Conservation (phyloP, 176 grass and related monocot genomes). For the Oryza officinalis region DNA sequence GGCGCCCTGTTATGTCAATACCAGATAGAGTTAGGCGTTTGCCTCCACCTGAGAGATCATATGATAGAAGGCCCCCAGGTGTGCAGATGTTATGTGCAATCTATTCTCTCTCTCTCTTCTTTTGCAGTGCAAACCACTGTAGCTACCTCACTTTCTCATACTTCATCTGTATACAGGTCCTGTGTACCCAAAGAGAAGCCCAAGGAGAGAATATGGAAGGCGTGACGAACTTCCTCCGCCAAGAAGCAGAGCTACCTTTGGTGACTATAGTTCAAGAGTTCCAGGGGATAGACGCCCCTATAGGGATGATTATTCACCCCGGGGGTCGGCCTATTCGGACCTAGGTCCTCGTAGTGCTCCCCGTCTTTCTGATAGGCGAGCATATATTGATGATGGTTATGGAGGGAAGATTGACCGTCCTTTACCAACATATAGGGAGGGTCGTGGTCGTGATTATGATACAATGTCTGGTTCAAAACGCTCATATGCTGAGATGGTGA, state of each 20-base stretch:
- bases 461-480: conserved; percentile 79
- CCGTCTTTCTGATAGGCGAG: conserved; percentile 58
- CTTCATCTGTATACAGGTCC: conserved; percentile 41
- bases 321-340: conserved; percentile 62
- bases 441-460: conserved; percentile 61
- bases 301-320: conserved; percentile 71
- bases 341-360: conserved; percentile 55
- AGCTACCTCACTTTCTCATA: not conserved
- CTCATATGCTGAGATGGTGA: conserved; percentile 69
- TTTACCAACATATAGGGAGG: conserved; percentile 61
- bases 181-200: conserved; percentile 71
- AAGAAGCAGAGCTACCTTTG: conserved; percentile 48
- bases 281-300: conserved; percentile 60
- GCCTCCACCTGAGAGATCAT: conserved; percentile 64
- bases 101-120: not conserved
- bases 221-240: conserved; percentile 67
- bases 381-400: conserved; percentile 73
- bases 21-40: conserved; percentile 67
- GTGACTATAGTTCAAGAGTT: conserved; percentile 65
- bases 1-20: conserved; percentile 54
- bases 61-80: conserved; percentile 70
- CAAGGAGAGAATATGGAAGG: conserved; percentile 68
- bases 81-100: conserved; percentile 32
- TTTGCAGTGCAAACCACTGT: not conserved
- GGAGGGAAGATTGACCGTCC: conserved; percentile 58